Evolutionary conservation across 225 moss, liverwort and hornwort genomes (phyloP).

Genomic region (Neckera pumila): DNA sequence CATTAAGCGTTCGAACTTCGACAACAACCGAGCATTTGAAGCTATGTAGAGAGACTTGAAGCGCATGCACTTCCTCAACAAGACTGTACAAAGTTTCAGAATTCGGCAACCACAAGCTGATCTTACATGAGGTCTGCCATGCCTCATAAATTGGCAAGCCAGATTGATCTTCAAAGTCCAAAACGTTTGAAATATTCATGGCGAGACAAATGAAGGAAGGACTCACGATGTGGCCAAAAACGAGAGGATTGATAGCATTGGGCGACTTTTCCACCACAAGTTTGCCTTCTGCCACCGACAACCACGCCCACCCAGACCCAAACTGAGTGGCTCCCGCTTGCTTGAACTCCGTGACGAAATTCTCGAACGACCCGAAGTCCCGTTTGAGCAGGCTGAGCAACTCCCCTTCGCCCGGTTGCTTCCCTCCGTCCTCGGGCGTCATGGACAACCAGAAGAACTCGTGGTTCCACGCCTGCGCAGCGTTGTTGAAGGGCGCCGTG

Average conservation of each 20-base stretch:
- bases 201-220: neutral
- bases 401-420: slow-evolving; percentile 27
- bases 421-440: slow-evolving; percentile 35
- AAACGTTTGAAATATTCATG: neutral
- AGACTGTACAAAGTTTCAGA: neutral
- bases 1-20: neutral
- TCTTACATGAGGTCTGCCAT: neutral
- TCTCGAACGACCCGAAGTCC: slow-evolving; percentile 62
- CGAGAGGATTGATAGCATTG: slow-evolving; percentile 77
- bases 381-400: slow-evolving; percentile 39
- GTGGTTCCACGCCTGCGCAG: slow-evolving; percentile 77
- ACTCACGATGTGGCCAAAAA: slow-evolving; percentile 59
- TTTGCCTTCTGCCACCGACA: slow-evolving; percentile 47
- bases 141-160: neutral
- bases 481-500: slow-evolving; percentile 51
- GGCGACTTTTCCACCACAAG: slow-evolving; percentile 57
- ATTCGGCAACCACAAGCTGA: neutral
- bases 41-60: neutral
- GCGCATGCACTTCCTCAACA: neutral
- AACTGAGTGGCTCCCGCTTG: slow-evolving; percentile 62
- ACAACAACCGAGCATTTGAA: neutral
- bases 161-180: neutral
- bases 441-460: slow-evolving; percentile 79
- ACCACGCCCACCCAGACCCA: slow-evolving; percentile 85
- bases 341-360: slow-evolving; percentile 60